Evolutionary conservation across 140 eudicot species (phyloP).

Genomic region (Bidens hawaiensis): DNA sequence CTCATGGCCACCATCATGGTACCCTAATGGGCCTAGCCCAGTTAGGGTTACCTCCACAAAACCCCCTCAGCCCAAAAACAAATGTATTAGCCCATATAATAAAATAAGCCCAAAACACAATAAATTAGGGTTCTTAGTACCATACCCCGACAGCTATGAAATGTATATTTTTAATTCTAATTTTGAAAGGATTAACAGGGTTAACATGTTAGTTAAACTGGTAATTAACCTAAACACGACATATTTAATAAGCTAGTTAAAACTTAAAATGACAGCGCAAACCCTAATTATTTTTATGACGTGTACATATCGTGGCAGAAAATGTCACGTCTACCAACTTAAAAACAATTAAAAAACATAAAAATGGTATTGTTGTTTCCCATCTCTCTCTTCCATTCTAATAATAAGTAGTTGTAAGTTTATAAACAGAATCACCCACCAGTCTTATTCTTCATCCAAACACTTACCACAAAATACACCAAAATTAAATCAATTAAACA

Average conservation of each 20-base stretch:
- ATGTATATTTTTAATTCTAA: too few species aligned
- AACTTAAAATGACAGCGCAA: too few species aligned
- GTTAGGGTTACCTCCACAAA: too few species aligned
- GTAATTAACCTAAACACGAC: neutral
- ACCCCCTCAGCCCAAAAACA: too few species aligned
- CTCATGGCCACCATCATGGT: too few species aligned
- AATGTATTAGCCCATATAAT: too few species aligned
- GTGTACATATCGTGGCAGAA: neutral
- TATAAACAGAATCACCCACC: conserved; percentile 26
- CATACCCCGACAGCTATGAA: too few species aligned
- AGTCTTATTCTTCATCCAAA: conserved; percentile 6
- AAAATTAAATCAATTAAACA: neutral
- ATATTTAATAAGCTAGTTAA: neutral
- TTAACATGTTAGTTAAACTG: neutral
- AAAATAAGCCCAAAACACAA: too few species aligned
- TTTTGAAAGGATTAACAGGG: neutral
- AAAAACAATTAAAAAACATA: neutral
- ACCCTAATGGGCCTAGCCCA: too few species aligned
- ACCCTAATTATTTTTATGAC: neutral
- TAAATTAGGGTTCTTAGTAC: too few species aligned
- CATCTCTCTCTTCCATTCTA: conserved; percentile 20
- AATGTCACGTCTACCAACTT: neutral
- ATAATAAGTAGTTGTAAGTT: conserved; percentile 5
- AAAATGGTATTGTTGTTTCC: conserved; percentile 18
- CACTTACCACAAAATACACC: neutral